Evolutionary conservation across 164 flowering plant species (phyloP).

Genomic region (Houttuynia cordata): DNA sequence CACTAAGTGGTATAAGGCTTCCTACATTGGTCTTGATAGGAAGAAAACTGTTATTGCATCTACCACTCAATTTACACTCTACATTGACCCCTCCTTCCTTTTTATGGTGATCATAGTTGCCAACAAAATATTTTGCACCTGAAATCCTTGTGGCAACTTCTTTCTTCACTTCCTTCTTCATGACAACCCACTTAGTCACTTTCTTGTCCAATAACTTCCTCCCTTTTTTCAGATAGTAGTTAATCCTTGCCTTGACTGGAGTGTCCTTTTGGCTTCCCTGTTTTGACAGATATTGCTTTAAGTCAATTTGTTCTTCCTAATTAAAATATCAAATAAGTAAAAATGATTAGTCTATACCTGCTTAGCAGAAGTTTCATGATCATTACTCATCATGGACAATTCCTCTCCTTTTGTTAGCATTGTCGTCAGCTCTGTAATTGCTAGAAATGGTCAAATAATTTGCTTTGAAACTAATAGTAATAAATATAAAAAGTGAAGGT

Average conservation of each 20-base stretch:
- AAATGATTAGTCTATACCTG: background rate
- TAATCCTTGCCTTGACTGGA: background rate
- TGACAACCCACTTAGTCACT: conserved; percentile 2
- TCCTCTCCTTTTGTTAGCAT: background rate
- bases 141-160: conserved; percentile 15
- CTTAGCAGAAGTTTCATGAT: background rate
- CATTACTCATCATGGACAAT: background rate
- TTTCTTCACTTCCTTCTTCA: conserved; percentile 3
- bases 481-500: too few species aligned
- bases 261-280: background rate
- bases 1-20: conserved; percentile 30
- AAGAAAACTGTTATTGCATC: conserved; percentile 9
- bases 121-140: conserved; percentile 22
- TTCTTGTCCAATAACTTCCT: conserved; percentile 23
- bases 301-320: background rate
- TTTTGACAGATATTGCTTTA: background rate
- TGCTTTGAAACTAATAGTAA: too few species aligned
- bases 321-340: too few species aligned
- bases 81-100: conserved; percentile 9
- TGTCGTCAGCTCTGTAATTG: background rate
- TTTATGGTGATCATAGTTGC: conserved; percentile 12
- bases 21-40: conserved; percentile 15
- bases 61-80: conserved; percentile 19
- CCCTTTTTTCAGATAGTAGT: conserved; percentile 9
- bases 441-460: background rate